phyloP scores from a whole-genome alignment of 345 rosid species.

The Salix koriyanagi region DNA sequence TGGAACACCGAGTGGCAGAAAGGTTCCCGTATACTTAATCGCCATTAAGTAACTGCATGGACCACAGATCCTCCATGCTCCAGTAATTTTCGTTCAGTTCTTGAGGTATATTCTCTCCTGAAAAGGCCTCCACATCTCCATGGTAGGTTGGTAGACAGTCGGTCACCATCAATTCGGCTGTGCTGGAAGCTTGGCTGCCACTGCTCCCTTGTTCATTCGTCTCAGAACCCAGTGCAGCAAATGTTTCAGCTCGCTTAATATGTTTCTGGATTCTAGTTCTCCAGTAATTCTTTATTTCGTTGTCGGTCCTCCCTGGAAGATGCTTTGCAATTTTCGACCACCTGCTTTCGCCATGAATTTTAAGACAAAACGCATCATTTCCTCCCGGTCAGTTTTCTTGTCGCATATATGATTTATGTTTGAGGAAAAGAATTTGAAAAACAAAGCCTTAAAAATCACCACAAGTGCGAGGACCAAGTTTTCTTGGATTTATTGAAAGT shows the following conservation, averaged over 20 bases:
- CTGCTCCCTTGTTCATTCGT: conserved; percentile 37
- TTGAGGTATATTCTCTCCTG: conserved; percentile 6
- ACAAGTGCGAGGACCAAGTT: neutral
- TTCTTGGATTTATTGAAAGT: too few species aligned
- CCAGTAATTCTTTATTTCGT: conserved; percentile 96
- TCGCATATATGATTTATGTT: neutral
- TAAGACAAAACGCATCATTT: too few species aligned
- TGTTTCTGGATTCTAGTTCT: conserved; percentile 94
- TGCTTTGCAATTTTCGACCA: conserved; percentile 97
- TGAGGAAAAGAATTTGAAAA: neutral
- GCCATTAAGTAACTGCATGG: conserved; percentile 56
- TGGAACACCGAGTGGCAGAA: neutral
- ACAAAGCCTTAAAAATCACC: neutral
- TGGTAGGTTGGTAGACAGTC: conserved; percentile 46
- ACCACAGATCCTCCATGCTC: conserved; percentile 86
- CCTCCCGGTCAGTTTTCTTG: neutral
- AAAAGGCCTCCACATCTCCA: conserved; percentile 19
- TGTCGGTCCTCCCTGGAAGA: conserved; percentile 95
- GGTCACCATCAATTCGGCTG: conserved; percentile 37
- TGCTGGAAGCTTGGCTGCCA: conserved; percentile 30
- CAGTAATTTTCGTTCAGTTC: conserved; percentile 60
- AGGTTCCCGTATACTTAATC: conserved; percentile 10
- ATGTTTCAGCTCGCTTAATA: conserved; percentile 51
- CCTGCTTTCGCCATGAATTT: conserved; percentile 25
- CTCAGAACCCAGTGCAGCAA: conserved; percentile 39